A percentile compares a stretch with the other conserved stretches of the same genome.
These are phyloP conservation scores for Canavalia ensiformis DNA, from an alignment of 306 rosid genomes.

Conservation along the genomic window DNA sequence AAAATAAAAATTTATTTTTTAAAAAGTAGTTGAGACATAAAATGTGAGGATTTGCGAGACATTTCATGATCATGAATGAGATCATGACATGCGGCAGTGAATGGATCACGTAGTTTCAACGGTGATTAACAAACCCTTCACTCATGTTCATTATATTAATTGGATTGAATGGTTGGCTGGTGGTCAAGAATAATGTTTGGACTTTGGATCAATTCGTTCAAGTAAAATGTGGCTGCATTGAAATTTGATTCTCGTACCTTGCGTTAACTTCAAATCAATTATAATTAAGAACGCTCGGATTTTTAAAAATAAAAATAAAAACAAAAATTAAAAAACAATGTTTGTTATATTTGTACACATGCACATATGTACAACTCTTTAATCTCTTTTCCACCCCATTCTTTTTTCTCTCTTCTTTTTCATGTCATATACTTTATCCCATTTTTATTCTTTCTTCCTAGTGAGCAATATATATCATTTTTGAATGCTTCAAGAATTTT, in stretches of 20 bases:
- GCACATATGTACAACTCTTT: no score
- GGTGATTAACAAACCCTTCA: conserved; percentile 2
- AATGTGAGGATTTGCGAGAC: conserved; percentile 49
- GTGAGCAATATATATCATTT: no score
- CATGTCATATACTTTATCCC: no score
- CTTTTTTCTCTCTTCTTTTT: no score
- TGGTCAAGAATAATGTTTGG: not conserved
- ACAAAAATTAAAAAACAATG: no score
- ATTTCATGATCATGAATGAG: not conserved
- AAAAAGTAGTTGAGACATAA: conserved; percentile 30
- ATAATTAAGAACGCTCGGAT: not conserved
- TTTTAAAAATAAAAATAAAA: no score
- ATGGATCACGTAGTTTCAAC: conserved; percentile 18
- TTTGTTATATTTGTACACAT: no score
- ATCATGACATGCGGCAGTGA: conserved; percentile 17
- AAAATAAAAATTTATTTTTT: conserved; percentile 2
- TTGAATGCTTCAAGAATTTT: no score
- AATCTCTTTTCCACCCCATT: no score
- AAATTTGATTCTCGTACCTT: not conserved
- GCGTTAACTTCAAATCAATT: not conserved
- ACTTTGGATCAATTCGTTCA: conserved; percentile 12
- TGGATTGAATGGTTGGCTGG: not conserved
- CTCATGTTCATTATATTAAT: not conserved
- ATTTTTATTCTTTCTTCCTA: no score
- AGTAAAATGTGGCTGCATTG: not conserved